phyloP scores from a whole-genome alignment of 2,329 filamentous ascomycete species.

The Pseudonectria foliicola region DNA sequence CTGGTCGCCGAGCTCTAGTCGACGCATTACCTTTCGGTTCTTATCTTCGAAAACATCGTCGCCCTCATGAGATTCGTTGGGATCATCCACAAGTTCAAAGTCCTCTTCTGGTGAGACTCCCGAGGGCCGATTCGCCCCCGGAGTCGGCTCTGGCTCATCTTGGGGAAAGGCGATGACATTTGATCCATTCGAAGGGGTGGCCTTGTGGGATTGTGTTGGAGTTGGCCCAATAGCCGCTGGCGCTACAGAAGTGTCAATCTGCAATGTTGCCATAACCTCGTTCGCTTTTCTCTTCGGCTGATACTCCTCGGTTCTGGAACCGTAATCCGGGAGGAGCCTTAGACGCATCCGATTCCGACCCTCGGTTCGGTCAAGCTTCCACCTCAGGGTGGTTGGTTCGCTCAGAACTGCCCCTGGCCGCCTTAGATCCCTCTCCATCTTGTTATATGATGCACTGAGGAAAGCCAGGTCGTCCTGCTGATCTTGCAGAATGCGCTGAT shows the following conservation, averaged over 20 bases:
- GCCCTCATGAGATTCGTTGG: constrained; percentile 70
- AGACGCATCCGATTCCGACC: constrained; percentile 92
- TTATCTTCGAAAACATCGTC: constrained; percentile 87
- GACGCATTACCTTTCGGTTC: constrained; percentile 95
- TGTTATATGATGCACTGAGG: constrained; percentile 66
- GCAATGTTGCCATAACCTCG: constrained; percentile 32
- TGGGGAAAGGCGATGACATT: constrained; percentile 12
- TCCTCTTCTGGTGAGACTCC: constrained; percentile 63
- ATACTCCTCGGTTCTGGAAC: constrained; percentile 62
- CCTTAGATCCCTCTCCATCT: constrained; percentile 69
- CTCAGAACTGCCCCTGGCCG: constrained; percentile 78
- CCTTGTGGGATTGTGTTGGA: constrained; percentile 9
- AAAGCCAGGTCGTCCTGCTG: constrained; percentile 85
- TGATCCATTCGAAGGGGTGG: constrained; percentile 14
- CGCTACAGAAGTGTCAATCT: constrained; percentile 24
- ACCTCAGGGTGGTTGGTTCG: constrained; percentile 58
- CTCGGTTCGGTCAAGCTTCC: constrained; percentile 93
- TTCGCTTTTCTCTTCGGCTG: constrained; percentile 71
- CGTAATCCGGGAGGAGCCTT: constrained; percentile 73
- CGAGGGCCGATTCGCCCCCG: constrained; percentile 14
- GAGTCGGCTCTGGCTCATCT: constrained; percentile 16
- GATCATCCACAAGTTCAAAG: constrained; percentile 92
- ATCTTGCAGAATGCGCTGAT: constrained; percentile 83
- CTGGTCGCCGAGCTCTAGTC: constrained; percentile 80
- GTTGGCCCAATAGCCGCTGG: constrained; percentile 12